Evolutionary conservation across 2,329 filamentous ascomycete species (phyloP).

Genomic region (Ramularia endophylla): DNA sequence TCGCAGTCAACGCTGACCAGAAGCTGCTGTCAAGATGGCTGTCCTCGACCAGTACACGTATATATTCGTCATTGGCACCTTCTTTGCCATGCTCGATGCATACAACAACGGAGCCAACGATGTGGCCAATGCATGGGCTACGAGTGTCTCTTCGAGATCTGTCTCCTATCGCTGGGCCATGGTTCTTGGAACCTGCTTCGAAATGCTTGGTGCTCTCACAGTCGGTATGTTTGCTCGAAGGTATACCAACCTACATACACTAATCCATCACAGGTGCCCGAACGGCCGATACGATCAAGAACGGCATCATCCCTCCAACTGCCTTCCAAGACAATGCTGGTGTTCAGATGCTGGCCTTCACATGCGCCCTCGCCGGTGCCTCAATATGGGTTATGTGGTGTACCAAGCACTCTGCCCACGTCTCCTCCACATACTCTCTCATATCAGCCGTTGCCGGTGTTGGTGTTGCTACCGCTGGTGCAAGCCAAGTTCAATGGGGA

Average conservation of each 20-base stretch:
- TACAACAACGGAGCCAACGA: conserved; percentile 59
- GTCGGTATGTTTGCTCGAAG: conserved; percentile 32
- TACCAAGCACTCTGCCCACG: conserved; percentile 51
- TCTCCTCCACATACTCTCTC: conserved; percentile 58
- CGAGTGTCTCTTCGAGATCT: conserved; percentile 46
- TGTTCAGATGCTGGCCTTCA: conserved; percentile 40
- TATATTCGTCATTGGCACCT: conserved; percentile 57
- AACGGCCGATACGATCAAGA: conserved; percentile 57
- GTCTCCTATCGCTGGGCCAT: conserved; percentile 49
- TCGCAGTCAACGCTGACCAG: too few species aligned
- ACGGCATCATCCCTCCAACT: conserved; percentile 49
- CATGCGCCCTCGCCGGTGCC: conserved; percentile 40
- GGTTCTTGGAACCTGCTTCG: conserved; percentile 45
- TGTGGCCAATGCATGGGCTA: conserved; percentile 52
- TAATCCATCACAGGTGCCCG: conserved; percentile 28
- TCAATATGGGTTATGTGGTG: conserved; percentile 53
- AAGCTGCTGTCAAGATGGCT: conserved; percentile 22
- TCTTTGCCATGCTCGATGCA: conserved; percentile 61
- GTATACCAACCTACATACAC: too few species aligned
- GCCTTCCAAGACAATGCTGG: conserved; percentile 46
- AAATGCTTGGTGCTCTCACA: conserved; percentile 49
- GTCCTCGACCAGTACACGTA: conserved; percentile 54
- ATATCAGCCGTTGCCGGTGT: conserved; percentile 56
- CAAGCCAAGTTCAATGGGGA: conserved; percentile 34
- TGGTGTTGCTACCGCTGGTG: conserved; percentile 51